Conservation (phyloP, 306 rosid genomes). For the Vigna reflexopilosa region DNA sequence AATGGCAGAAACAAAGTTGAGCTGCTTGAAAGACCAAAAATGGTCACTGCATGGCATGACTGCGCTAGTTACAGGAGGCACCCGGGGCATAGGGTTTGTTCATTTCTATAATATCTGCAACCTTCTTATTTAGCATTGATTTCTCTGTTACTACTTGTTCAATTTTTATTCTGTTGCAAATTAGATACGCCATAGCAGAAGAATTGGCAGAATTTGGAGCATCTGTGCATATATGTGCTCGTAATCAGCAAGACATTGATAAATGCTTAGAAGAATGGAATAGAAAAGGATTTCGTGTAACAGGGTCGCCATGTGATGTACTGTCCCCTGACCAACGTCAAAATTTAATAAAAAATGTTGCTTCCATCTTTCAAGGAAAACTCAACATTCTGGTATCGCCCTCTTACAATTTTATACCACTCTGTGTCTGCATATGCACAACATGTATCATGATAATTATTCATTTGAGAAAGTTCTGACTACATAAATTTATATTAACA, state of each 20-base stretch:
- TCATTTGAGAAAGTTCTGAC: no score
- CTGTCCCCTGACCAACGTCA: constrained; percentile 1
- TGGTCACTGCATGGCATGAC: constrained; percentile 56
- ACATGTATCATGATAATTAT: no score
- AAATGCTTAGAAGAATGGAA: constrained; percentile 45
- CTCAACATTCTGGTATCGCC: constrained; percentile 42
- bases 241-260: constrained; percentile 35
- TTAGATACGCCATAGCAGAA: constrained; percentile 45
- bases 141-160: neutral
- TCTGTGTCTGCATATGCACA: no score
- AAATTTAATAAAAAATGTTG: constrained; percentile 25
- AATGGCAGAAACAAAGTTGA: constrained; percentile 34
- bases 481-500: no score
- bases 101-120: no score
- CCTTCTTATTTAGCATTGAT: neutral
- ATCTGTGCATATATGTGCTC: constrained; percentile 41
- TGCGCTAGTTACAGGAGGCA: constrained; percentile 53
- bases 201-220: constrained; percentile 52
- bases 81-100: constrained; percentile 47
- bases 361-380: constrained; percentile 36
- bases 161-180: neutral
- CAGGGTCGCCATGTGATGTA: constrained; percentile 37
- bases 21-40: constrained; percentile 16
- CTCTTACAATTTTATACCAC: neutral
- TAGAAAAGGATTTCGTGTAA: constrained; percentile 35